phyloP scores from a whole-genome alignment of 139 green algal genomes.

The Marvania coccoides region DNA sequence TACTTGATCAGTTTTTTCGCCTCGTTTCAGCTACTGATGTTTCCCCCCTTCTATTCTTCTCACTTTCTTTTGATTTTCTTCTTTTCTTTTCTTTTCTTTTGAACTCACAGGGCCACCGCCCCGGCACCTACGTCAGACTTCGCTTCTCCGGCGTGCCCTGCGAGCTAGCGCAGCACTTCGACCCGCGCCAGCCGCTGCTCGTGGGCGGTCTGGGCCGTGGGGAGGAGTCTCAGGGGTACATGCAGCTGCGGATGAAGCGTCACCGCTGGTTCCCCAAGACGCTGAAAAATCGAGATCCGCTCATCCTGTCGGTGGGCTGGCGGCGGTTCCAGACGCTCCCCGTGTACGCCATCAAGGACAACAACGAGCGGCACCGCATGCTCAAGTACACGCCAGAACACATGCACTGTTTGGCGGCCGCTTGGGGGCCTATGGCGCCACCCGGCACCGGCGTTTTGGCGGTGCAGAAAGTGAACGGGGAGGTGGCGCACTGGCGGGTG shows the following conservation, averaged over 20 bases:
- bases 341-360: constrained; percentile 82
- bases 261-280: constrained; percentile 72
- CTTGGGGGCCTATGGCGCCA: constrained; percentile 76
- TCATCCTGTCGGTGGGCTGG: constrained; percentile 90
- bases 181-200: constrained; percentile 75
- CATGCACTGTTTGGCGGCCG: constrained; percentile 87
- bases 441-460: constrained; percentile 72
- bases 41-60: background rate
- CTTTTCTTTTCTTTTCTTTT: background rate
- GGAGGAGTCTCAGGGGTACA: constrained; percentile 79
- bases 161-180: constrained; percentile 82
- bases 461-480: constrained; percentile 37
- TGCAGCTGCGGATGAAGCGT: constrained; percentile 78
- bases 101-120: constrained; percentile 26
- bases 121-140: constrained; percentile 85
- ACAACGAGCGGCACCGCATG: constrained; percentile 75
- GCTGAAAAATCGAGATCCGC: constrained; percentile 90
- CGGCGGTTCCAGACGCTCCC: constrained; percentile 88
- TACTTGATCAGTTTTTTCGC: too few relatives aligned
- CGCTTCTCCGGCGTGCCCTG: constrained; percentile 76
- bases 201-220: constrained; percentile 69
- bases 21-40: background rate
- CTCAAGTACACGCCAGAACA: constrained; percentile 98
- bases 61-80: background rate
- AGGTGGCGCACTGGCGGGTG: constrained; percentile 67